phyloP scores from a whole-genome alignment of 2,329 filamentous ascomycete species.

The Diaporthe vexans region DNA sequence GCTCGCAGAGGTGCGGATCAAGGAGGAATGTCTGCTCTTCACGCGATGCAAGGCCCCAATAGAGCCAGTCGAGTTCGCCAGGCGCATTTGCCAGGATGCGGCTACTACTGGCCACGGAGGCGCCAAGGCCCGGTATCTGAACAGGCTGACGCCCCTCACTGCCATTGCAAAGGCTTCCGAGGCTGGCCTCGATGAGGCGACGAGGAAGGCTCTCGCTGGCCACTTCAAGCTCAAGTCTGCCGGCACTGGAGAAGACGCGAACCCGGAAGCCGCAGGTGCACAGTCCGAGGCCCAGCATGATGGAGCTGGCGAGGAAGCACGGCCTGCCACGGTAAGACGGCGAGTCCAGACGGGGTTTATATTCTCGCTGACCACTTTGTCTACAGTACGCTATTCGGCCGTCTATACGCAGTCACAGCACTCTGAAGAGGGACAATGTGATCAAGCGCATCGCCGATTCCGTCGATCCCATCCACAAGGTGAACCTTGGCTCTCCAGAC shows the following conservation, averaged over 20 bases:
- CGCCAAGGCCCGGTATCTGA: slow-evolving; percentile 69
- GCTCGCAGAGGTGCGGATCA: slow-evolving; percentile 68
- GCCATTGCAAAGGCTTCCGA: slow-evolving; percentile 75
- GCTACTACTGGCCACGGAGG: slow-evolving; percentile 29
- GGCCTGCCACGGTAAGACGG: slow-evolving; percentile 29
- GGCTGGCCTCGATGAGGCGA: slow-evolving; percentile 76
- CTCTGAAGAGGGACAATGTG: slow-evolving; percentile 75
- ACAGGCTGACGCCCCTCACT: slow-evolving; percentile 67
- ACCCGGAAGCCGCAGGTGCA: slow-evolving; percentile 41
- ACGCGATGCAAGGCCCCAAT: slow-evolving; percentile 69
- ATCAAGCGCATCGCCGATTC: slow-evolving; percentile 79
- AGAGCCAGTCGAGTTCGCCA: slow-evolving; percentile 67
- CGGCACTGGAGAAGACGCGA: slow-evolving; percentile 53
- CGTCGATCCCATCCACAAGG: slow-evolving; percentile 78
- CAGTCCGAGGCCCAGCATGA: slow-evolving; percentile 39
- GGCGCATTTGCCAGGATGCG: slow-evolving; percentile 67
- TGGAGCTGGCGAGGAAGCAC: slow-evolving; percentile 34
- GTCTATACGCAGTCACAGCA: slow-evolving; percentile 80
- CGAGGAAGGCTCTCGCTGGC: slow-evolving; percentile 71
- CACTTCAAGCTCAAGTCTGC: slow-evolving; percentile 70
- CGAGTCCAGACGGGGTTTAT: not conserved
- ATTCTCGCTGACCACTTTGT: slow-evolving; percentile 19
- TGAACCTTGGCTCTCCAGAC: slow-evolving; percentile 83
- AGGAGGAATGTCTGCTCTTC: slow-evolving; percentile 75
- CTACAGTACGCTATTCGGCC: slow-evolving; percentile 85